Conservation (phyloP, 2,329 filamentous ascomycete genomes). For the Penicillium olsonii region DNA sequence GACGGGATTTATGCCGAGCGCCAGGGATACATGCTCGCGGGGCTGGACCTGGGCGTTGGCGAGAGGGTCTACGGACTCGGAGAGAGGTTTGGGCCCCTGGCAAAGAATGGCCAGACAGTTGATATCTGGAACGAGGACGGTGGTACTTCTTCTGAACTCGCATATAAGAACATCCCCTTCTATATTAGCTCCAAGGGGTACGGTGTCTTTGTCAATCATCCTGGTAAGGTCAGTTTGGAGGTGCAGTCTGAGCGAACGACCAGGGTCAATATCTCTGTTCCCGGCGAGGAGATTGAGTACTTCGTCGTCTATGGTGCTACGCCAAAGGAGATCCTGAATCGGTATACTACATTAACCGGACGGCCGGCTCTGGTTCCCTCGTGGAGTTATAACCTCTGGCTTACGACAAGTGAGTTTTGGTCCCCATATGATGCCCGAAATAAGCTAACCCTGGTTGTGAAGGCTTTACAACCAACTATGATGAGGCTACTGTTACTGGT, state of each 20-base stretch:
- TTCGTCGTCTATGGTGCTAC: conserved; percentile 71
- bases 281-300: conserved; percentile 71
- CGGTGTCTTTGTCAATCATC: conserved; percentile 72
- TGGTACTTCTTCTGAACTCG: conserved; percentile 42
- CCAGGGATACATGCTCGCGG: conserved; percentile 43
- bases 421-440: neutral
- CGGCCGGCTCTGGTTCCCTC: conserved; percentile 64
- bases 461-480: conserved; percentile 72
- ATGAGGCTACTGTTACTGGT: conserved; percentile 64
- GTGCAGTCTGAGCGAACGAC: conserved; percentile 73
- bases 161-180: conserved; percentile 46
- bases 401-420: conserved; percentile 58
- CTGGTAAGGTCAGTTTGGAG: conserved; percentile 70
- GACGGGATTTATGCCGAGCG: conserved; percentile 42
- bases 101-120: conserved; percentile 72
- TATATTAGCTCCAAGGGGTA: conserved; percentile 64
- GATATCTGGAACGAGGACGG: conserved; percentile 64
- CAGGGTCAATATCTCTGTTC: conserved; percentile 68
- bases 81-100: conserved; percentile 74
- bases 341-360: conserved; percentile 69
- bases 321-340: conserved; percentile 69
- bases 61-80: conserved; percentile 75
- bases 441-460: neutral
- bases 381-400: conserved; percentile 77
- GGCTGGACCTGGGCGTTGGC: conserved; percentile 45